Evolutionary conservation across 768 basidiomycete genomes (phyloP), one percentile per base, ranked within the genome.

Genomic region (Trametes gibbosa): DNA sequence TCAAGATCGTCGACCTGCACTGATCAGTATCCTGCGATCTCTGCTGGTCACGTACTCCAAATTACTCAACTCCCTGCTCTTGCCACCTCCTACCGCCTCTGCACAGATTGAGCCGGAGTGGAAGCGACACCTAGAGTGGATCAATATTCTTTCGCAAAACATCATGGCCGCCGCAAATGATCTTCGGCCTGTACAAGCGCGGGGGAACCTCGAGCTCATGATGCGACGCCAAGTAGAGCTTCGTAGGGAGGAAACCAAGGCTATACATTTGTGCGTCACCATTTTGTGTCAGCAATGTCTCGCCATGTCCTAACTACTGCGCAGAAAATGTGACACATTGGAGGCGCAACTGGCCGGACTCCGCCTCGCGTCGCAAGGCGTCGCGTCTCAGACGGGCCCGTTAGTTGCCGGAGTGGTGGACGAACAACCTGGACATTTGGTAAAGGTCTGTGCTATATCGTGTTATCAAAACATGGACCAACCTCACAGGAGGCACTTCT

Each of bases 111-210:
- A 78, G 19, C 86, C 89, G 25, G 85, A 89, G 60, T 94, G 90
- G 89, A 81, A 84, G 52, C 76, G 82, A 50, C 83, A 87, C 54
- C 77, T 89, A 1, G 89, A 92, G 68, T 92, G 92, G 89, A 87
- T 95, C 52, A 84, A 81, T 12, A 77, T 90, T 1, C 81, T 93
- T 53, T 84, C 84, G 7, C 89, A 92, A 70, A 96, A 95, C 70
- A 80, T 96, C 56, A 91, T 95, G 84, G 90, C 87, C 14, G 89
- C 90, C 17, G 90, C 90, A 37, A 96, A 96, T 67, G 92, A 94
- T 66, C 74, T 95, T 50, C 83, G 94, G 24, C 93, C 92, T 0
- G 89, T 94, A 5, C 64, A 92, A 87, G 92, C 93, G 14, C 77
- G 93, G 63, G 87, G 82, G 35, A 90, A 88, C 65, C 78, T 95